Evolutionary conservation across 2,329 filamentous ascomycete species (phyloP), one percentile per base, ranked within the genome.

Genomic region (Talaromyces sp.): DNA sequence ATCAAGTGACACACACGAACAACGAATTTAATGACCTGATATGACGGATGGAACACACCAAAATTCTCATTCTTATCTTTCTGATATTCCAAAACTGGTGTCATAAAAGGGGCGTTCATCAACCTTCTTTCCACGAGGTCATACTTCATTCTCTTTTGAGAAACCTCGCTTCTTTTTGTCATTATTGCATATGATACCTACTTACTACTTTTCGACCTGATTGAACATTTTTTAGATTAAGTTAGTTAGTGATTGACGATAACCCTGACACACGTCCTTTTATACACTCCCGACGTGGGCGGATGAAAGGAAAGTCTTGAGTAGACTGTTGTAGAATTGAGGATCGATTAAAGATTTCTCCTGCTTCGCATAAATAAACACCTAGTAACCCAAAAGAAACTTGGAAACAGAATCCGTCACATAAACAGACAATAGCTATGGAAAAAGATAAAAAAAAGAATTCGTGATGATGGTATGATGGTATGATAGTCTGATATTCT

Each of bases 301-400:
- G 42, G 28, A 48, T 11, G 5, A 44, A 18, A 28, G 7, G 14
- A 25, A 16, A 8, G 8, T 48, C 28, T 5, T 8, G 25, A 16
- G 9, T 48, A 48, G 21, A 14, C 8, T 16, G 23, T 21, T 28
- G 28, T 25, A 12, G 21, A 16, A 48, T 48, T 50, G 25, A 16
- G 18, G 31, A 50, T 31, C 28, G 25, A 31, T 28, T 4, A 28
- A n/a, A 50, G 8, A 6, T 14, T 54, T 28, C 52, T 48, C 42
- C 37, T 60, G 58, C 58, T 40, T 59, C 39, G 37, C 50, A 54
- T n/a, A n/a, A n/a, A 39, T 9, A 59, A 40, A 60, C 58, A 60
- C 58, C 58, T 8, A 18, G 37, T 50, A 31, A 25, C 28, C 25
- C 35, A 37, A 46, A 12, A 54, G 8, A 18, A 48, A 54, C 11